These are phyloP conservation scores for Pyrenochaeta sp. DNA, from an alignment of 2,329 filamentous ascomycete genomes.

Conservation along the genomic window DNA sequence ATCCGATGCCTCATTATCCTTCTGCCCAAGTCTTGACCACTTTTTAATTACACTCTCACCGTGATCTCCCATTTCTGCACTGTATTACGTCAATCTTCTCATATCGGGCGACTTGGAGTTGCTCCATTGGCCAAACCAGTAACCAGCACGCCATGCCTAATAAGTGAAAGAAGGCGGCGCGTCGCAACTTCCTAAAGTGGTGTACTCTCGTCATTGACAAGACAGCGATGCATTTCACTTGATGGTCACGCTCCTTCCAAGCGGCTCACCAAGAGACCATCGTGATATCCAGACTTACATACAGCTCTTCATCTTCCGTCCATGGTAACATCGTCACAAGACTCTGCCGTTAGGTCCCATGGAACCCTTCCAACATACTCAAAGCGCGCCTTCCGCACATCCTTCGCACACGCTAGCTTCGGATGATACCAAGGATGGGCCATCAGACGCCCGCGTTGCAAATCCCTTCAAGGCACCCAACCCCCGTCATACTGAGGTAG, in stretches of 20 bases:
- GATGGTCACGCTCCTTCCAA: slow-evolving; percentile 1
- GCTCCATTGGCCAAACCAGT: background rate
- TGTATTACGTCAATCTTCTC: slow-evolving; percentile 6
- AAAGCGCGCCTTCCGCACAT: slow-evolving; percentile 2
- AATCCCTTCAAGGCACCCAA: background rate
- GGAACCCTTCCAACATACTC: slow-evolving; percentile 3
- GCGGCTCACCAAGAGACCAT: slow-evolving; percentile 7
- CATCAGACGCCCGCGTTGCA: slow-evolving; percentile 1
- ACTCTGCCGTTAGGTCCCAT: slow-evolving; percentile 5
- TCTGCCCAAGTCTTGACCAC: background rate
- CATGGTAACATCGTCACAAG: slow-evolving; percentile 2
- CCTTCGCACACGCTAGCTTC: background rate
- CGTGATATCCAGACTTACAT: slow-evolving; percentile 4
- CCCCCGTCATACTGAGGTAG: background rate
- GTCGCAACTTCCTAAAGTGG: background rate
- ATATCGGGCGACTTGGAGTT: too few species aligned
- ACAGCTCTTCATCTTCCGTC: background rate
- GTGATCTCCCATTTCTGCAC: background rate
- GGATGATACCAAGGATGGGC: slow-evolving; percentile 4
- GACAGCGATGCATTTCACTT: slow-evolving; percentile 6
- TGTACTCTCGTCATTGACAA: background rate
- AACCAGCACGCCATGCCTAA: background rate
- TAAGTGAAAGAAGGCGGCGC: slow-evolving; percentile 5
- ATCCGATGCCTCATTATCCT: background rate
- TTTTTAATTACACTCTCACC: background rate